Evolutionary conservation across 768 basidiomycete species (phyloP).

Genomic region (Phallus indusiatus): DNA sequence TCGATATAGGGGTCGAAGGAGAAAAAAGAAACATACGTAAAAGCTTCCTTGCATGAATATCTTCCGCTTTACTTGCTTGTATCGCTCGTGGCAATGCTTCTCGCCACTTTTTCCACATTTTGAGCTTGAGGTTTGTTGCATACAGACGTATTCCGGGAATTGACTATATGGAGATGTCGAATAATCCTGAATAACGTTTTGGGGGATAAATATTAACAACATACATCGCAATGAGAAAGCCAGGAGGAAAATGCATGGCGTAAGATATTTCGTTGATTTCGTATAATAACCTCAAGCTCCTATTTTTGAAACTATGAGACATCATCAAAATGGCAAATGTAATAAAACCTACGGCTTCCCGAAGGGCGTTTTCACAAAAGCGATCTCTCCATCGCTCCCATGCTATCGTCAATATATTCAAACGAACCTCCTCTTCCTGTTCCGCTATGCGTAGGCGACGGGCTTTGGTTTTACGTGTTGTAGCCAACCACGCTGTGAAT

Average conservation of each 20-base stretch:
- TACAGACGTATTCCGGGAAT: conserved; percentile 74
- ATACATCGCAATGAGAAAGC: conserved; percentile 66
- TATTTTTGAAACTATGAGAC: conserved; percentile 15
- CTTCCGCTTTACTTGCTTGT: conserved; percentile 56
- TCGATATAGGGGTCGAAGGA: conserved; percentile 3
- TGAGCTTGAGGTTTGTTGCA: conserved; percentile 48
- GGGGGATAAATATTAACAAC: conserved; percentile 11
- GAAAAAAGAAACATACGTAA: conserved; percentile 39
- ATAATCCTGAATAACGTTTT: background rate
- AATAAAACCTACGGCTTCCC: conserved; percentile 44
- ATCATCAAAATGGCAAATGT: background rate
- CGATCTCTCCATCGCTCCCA: conserved; percentile 81
- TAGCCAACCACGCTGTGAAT: conserved; percentile 62
- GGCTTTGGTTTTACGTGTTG: conserved; percentile 50
- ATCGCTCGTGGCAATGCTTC: conserved; percentile 61
- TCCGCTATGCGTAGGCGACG: conserved; percentile 49
- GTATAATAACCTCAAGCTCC: conserved; percentile 53
- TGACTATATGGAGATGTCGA: conserved; percentile 33
- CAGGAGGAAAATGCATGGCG: conserved; percentile 65
- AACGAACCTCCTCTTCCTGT: conserved; percentile 54
- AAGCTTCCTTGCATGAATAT: conserved; percentile 41
- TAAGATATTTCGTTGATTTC: conserved; percentile 49
- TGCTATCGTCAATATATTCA: conserved; percentile 37
- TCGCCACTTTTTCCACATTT: conserved; percentile 58
- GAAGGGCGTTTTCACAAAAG: conserved; percentile 54